phyloP scores from a whole-genome alignment of 352 stramenopile genomes.

The Phytophthora multivora region DNA sequence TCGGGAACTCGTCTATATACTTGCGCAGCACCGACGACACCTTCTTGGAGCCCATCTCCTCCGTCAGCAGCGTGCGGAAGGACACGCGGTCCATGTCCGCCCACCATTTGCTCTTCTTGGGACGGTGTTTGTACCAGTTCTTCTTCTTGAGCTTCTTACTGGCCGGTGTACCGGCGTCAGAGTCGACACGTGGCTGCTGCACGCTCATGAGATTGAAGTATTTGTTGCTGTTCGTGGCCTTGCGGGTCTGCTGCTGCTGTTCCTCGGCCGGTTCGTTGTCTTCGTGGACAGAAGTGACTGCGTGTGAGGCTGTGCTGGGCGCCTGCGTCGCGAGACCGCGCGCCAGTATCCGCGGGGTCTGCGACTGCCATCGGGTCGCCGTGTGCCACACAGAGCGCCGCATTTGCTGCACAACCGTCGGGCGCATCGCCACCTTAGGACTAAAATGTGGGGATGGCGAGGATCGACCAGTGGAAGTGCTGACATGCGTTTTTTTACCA shows the following conservation, averaged over 20 bases:
- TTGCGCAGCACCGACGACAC: slow-evolving; percentile 64
- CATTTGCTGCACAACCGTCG: slow-evolving; percentile 17
- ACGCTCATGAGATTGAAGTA: slow-evolving; percentile 24
- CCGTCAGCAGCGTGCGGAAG: slow-evolving; percentile 61
- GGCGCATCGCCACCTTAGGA: slow-evolving; percentile 15
- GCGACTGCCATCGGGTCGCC: slow-evolving; percentile 7
- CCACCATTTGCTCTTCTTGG: slow-evolving; percentile 43
- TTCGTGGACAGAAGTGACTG: not conserved
- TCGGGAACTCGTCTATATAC: slow-evolving; percentile 75
- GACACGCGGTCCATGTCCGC: slow-evolving; percentile 63
- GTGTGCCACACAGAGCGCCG: slow-evolving; percentile 27
- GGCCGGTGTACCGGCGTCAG: not conserved
- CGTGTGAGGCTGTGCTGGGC: slow-evolving; percentile 1
- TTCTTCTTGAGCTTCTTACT: slow-evolving; percentile 7
- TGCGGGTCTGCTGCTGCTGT: slow-evolving; percentile 13
- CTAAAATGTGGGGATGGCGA: slow-evolving; percentile 20
- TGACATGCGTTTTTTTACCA: slow-evolving; percentile 13
- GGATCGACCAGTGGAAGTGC: slow-evolving; percentile 4
- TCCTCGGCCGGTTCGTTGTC: slow-evolving; percentile 7
- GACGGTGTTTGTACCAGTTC: not conserved
- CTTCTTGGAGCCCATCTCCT: slow-evolving; percentile 58
- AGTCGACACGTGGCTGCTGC: not conserved
- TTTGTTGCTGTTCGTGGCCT: slow-evolving; percentile 28
- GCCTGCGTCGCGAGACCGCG: slow-evolving; percentile 6
- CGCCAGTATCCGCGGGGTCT: slow-evolving; percentile 3